A percentile compares a stretch with the other conserved stretches of the same genome.
These are phyloP conservation scores for Boechera divaricarpa DNA, from an alignment of 345 rosid species.

Conservation along the genomic window DNA sequence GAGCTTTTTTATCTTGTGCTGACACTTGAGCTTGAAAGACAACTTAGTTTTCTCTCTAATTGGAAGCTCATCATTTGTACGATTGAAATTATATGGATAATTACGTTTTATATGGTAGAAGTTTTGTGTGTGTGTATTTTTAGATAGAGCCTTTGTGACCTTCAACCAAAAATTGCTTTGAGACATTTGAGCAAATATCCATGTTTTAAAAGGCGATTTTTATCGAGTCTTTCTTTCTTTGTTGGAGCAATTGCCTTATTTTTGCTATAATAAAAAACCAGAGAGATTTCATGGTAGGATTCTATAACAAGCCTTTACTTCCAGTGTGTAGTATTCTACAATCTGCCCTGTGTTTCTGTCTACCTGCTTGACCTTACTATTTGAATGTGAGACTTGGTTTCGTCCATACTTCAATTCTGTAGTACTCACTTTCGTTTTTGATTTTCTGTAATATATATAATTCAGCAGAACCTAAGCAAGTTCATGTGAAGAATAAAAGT, in stretches of 20 bases:
- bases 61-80: background rate
- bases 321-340: background rate
- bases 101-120: background rate
- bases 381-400: conserved; percentile 10
- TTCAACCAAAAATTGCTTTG: background rate
- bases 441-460: conserved; percentile 8
- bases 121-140: background rate
- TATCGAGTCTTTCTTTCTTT: background rate
- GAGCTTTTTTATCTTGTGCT: background rate
- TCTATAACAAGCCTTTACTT: background rate
- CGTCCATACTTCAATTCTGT: background rate
- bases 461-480: conserved; percentile 53
- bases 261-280: background rate
- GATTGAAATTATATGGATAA: background rate
- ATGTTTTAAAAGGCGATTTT: too few relatives aligned
- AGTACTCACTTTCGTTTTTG: conserved; percentile 3
- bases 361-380: conserved; percentile 1
- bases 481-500: conserved; percentile 49
- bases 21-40: conserved; percentile 2
- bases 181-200: background rate
- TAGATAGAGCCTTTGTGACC: conserved; percentile 14
- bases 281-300: background rate
- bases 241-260: background rate
- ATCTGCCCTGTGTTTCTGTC: background rate
- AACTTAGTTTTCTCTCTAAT: background rate